phyloP scores from a whole-genome alignment of 352 stramenopile species.

The Globisporangium abappressorium region DNA sequence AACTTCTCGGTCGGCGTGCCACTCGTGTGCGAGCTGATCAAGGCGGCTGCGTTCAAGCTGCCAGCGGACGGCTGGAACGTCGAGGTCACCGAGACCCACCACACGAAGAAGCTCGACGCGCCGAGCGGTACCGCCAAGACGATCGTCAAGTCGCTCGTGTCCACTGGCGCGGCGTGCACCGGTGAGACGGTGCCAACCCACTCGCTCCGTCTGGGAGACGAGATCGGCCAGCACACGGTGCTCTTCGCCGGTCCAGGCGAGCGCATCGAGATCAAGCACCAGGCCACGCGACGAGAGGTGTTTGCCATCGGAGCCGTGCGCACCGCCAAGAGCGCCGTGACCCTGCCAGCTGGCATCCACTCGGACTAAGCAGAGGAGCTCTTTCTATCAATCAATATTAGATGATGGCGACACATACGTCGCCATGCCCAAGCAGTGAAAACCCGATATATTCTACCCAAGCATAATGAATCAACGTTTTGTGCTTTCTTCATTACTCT shows the following conservation, averaged over 20 bases:
- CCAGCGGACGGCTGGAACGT: conserved; percentile 75
- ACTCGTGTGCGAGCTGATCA: conserved; percentile 71
- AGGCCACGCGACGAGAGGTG: conserved; percentile 74
- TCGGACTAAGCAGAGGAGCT: conserved; percentile 25
- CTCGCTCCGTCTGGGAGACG: conserved; percentile 75
- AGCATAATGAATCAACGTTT: not conserved
- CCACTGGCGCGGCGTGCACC: conserved; percentile 56
- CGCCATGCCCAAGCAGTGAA: not conserved
- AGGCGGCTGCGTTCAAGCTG: conserved; percentile 72
- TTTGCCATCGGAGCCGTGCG: conserved; percentile 79
- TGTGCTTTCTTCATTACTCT: not conserved
- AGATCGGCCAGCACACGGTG: conserved; percentile 82
- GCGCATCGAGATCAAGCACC: conserved; percentile 84
- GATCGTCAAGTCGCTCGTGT: conserved; percentile 60
- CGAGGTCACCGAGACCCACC: conserved; percentile 78
- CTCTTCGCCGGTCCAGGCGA: conserved; percentile 76
- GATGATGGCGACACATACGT: not conserved
- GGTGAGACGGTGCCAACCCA: conserved; percentile 48
- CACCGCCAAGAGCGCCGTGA: conserved; percentile 51
- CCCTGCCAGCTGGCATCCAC: conserved; percentile 54
- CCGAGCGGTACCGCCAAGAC: conserved; percentile 80
- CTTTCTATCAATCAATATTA: not conserved
- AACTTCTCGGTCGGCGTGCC: conserved; percentile 86
- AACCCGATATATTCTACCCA: not conserved
- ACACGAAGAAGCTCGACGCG: conserved; percentile 86